A percentile compares a stretch with the other conserved stretches of the same genome.
phyloP scores from a whole-genome alignment of 805 yeast genomes.

The Starmera quercuum region DNA sequence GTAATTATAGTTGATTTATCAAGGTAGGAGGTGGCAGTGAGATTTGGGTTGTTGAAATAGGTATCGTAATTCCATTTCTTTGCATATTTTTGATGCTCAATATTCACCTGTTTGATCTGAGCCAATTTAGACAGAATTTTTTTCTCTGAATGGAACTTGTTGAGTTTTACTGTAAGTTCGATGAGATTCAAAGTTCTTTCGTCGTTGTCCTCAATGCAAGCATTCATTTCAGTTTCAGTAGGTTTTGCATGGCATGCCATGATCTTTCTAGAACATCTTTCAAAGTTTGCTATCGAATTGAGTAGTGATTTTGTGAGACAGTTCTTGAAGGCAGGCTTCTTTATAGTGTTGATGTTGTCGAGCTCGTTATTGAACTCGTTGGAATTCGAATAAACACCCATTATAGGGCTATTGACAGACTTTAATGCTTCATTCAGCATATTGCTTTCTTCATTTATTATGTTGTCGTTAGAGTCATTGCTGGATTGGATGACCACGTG shows the following conservation, averaged over 20 bases:
- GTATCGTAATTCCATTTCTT: conserved; percentile 38
- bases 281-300: conserved; percentile 14
- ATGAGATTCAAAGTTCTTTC: conserved; percentile 10
- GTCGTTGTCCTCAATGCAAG: conserved; percentile 3
- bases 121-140: conserved; percentile 2
- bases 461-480: background rate
- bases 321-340: too few relatives aligned
- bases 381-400: background rate
- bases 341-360: too few relatives aligned
- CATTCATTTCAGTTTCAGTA: background rate
- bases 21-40: conserved; percentile 18
- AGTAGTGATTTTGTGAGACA: conserved; percentile 13
- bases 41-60: conserved; percentile 18
- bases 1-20: conserved; percentile 38
- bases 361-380: background rate
- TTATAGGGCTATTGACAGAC: too few relatives aligned
- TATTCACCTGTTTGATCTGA: conserved; percentile 4
- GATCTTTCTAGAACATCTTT: conserved; percentile 5
- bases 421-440: background rate
- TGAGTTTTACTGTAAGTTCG: conserved; percentile 11
- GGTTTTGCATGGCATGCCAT: background rate
- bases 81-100: conserved; percentile 13
- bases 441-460: background rate
- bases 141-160: conserved; percentile 11
- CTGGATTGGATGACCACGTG: background rate